A percentile compares a stretch with the other conserved stretches of the same genome.
These are phyloP conservation scores for maize (Zea mays) DNA, from an alignment of 176 grass and related monocot species.

Conservation along the genomic window Zm-B73-REFERENCE-NAM-5.0 NC_050102.1:162185501-162186000, in stretches of 20 bases:
- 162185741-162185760: not conserved
- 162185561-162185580: conserved; percentile 63
- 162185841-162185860: not conserved
- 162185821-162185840: not conserved
- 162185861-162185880: not conserved
- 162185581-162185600: conserved; percentile 66
- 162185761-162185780: not conserved
- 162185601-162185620: not conserved
- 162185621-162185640: not conserved
- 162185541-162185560: conserved; percentile 30
- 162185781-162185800: not conserved
- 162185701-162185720: not conserved
- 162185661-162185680: not conserved
- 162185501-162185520: conserved; percentile 50
- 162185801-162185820: not conserved
- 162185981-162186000: not conserved
- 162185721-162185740: not conserved
- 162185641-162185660: not conserved
- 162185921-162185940: no score
- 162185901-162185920: not conserved
- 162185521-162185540: conserved; percentile 32
- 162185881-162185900: not conserved
- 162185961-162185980: not conserved
- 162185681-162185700: not conserved
- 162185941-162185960: no score